Base-by-base conservation (phyloP, 2,329 filamentous ascomycete genomes). In the Aaosphaeria arxii region DNA sequence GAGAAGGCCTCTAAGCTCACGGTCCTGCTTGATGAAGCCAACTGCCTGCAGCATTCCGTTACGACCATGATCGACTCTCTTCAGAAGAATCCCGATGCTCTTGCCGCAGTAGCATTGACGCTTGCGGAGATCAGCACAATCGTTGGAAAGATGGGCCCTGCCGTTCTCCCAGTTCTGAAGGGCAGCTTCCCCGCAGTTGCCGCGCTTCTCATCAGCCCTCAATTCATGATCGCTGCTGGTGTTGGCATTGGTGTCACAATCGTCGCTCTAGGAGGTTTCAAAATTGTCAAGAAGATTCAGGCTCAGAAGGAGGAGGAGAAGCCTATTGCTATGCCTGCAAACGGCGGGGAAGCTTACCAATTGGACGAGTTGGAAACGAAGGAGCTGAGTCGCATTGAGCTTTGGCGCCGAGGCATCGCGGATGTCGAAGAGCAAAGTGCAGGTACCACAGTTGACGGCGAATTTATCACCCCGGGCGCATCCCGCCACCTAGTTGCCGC, bases 201-300 rank as follows among this genome's bases (percentile, higher is more conserved):
- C 59, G 88, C 87, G 0, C 80, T 99, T 24, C 81, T 99, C 4
- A 85, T 89, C 0, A 91, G 87, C 48, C 94, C 94, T 1, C 90
- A 99, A 64, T 99, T 99, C 66, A 82, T 96, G 54, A 96, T 99
- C 60, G 91, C 91, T 4, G 90, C 89, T 1, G 89, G 91, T 40
- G 84, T 96, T 11, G 89, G 88, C 1, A 85, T 96, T 0, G 94
- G 94, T 11, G 86, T 96, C n/a, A 97, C 94, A 0, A 85, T 97
- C 6, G 89, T 99, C 61, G 91, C 94, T 68, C 89, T 99, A 51
- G 94, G 94, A 46, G 92, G 94, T 5, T 97, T 90, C 81, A 97
- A 96, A 74, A 96, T 99, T 68, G 85, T 99, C 72, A 95, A 96
- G 78, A 86, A 85, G 59, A 89, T 97, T 56, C 76, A 77, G 61